A percentile compares a stretch with the other conserved stretches of the same genome.
Conservation (phyloP, 768 basidiomycete species). For the Kwoniella dejecticola region DNA sequence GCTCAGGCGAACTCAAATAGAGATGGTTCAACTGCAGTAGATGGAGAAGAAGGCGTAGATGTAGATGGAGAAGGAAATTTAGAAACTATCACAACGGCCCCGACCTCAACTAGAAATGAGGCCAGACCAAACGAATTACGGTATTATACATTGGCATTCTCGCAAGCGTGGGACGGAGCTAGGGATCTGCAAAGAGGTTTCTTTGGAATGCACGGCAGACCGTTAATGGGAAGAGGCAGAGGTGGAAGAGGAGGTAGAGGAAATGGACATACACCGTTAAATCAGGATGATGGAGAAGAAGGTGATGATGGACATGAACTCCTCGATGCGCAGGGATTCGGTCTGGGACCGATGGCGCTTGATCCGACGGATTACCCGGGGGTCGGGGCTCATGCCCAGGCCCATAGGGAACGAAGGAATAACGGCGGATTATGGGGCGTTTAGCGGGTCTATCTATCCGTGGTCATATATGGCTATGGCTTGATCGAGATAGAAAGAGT, state of each 20-base stretch:
- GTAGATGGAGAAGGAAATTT: constrained; percentile 21
- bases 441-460: neutral
- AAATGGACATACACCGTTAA: constrained; percentile 30
- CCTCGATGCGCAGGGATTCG: constrained; percentile 47
- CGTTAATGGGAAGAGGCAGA: constrained; percentile 8
- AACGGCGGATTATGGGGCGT: constrained; percentile 25
- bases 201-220: constrained; percentile 42
- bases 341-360: constrained; percentile 42
- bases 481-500: neutral
- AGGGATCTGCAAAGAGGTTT: constrained; percentile 41
- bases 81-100: constrained; percentile 13
- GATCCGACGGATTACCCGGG: neutral
- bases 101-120: neutral
- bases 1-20: constrained; percentile 27
- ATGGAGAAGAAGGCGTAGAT: neutral
- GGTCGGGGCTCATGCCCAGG: neutral
- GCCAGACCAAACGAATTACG: constrained; percentile 23
- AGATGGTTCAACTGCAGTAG: neutral
- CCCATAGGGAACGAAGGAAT: constrained; percentile 6
- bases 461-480: neutral
- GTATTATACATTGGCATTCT: constrained; percentile 39
- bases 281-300: constrained; percentile 17
- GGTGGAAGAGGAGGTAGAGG: constrained; percentile 12
- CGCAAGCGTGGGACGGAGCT: constrained; percentile 32
- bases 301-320: constrained; percentile 43